Evolutionary conservation across 164 flowering plant genomes (phyloP), one percentile per base, ranked within the genome.

Genomic region (Cinnamomum chago): DNA sequence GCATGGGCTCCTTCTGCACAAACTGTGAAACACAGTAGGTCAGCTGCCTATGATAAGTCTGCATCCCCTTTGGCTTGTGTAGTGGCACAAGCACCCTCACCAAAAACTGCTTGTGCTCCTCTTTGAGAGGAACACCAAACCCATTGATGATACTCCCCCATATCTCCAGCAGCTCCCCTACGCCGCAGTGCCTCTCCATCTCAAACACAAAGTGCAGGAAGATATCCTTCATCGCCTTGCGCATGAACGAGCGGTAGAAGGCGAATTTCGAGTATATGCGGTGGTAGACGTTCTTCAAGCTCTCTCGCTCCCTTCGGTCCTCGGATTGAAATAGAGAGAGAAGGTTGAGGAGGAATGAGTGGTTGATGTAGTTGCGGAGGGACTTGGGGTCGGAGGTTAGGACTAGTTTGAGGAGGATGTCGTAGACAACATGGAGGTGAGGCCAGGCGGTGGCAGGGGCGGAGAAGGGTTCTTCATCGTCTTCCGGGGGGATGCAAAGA

Each of bases 131-230:
- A n/a, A 92, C 83, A 1, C 87, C 70, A 51, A 90, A 90, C 1
- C 97, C 94, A 65, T 90, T 90, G 58, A 92, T 89, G 40, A 92
- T 90, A 52, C 88, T 89, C 52, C 94, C 97, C 87, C 90, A 90
- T 47, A 90, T 89, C 85, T 92, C 94, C 5, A 92, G 85, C 78
- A 92, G 25, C 35, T 92, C 97, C 6, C 84, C 88, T 2, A 92
- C 85, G 1, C 94, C 94, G 33, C 73, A 66, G 50, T 90, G 94
- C 66, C 83, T 81, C 67, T 88, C 93, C 7, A 76, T 72, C 78
- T 87, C 93, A 27, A 81, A 88, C 6, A 81, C 78, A 71, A 80
- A 88, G 62, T 75, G 78, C 74, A 89, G 71, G 80, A 92, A 88
- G 22, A 83, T 87, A 69, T 89, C 89, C 22, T 72, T 89, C 93